These are phyloP conservation scores for Zoysia pacifica DNA, from an alignment of 176 grass and related monocot species.

Conservation along the genomic window DNA sequence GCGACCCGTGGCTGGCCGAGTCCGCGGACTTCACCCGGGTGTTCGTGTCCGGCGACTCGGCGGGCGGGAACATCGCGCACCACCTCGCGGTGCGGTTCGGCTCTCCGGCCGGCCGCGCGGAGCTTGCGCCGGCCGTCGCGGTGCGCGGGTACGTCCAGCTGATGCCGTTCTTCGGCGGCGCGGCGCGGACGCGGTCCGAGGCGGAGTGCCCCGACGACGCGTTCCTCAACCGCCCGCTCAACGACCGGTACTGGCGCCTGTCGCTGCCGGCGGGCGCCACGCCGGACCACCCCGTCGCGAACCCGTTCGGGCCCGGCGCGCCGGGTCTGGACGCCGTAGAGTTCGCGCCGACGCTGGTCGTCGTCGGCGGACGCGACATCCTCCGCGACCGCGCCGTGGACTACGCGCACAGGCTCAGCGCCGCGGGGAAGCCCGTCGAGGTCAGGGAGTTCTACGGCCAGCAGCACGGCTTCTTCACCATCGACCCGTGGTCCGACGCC, in stretches of 20 bases:
- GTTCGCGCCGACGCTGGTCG: conserved; percentile 49
- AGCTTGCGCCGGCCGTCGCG: conserved; percentile 36
- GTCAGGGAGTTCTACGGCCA: conserved; percentile 65
- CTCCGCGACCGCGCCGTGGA: conserved; percentile 75
- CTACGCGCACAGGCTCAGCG: conserved; percentile 60
- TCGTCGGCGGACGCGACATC: conserved; percentile 69
- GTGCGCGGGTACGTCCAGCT: conserved; percentile 64
- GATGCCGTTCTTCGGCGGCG: conserved; percentile 83
- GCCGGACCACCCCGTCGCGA: conserved; percentile 59
- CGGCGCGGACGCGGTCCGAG: conserved; percentile 61
- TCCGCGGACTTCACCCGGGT: conserved; percentile 53
- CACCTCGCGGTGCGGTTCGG: conserved; percentile 75
- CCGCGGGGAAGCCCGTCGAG: conserved; percentile 71
- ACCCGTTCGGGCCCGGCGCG: conserved; percentile 74
- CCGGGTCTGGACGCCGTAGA: conserved; percentile 58
- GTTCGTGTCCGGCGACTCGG: conserved; percentile 81
- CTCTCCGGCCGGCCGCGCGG: conserved; percentile 39
- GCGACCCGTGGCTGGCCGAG: conserved; percentile 62
- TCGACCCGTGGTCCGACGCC: conserved; percentile 62
- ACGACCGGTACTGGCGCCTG: conserved; percentile 86
- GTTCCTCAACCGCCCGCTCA: conserved; percentile 65
- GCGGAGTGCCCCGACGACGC: conserved; percentile 68
- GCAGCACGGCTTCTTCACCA: conserved; percentile 95
- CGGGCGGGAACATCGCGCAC: conserved; percentile 76
- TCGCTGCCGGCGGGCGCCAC: conserved; percentile 65